Conservation (phyloP, 306 rosid species). For the Vigna nakashimae region DNA sequence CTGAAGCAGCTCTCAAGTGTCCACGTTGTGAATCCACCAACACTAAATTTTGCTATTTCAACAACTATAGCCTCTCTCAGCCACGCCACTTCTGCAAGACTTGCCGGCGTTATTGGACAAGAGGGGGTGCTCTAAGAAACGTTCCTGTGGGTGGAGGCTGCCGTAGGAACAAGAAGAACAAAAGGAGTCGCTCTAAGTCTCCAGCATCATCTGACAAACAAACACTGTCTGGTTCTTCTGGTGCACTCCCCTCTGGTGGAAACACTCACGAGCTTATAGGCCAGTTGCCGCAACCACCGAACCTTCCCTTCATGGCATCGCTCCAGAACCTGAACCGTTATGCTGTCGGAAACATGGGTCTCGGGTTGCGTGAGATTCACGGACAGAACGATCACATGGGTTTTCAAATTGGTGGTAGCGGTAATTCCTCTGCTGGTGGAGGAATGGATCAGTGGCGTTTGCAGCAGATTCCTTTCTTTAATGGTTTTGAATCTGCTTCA, state of each 20-base stretch:
- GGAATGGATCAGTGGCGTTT: slow-evolving; percentile 66
- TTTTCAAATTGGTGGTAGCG: slow-evolving; percentile 61
- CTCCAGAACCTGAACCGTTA: slow-evolving; percentile 69
- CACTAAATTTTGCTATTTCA: slow-evolving; percentile 92
- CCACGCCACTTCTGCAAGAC: slow-evolving; percentile 98
- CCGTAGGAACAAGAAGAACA: slow-evolving; percentile 87
- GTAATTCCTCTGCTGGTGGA: slow-evolving; percentile 34
- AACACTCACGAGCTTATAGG: slow-evolving; percentile 46
- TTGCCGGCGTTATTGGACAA: slow-evolving; percentile 95
- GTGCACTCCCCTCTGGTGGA: slow-evolving; percentile 44
- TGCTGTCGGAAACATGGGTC: slow-evolving; percentile 61
- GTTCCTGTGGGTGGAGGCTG: slow-evolving; percentile 98
- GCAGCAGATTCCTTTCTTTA: slow-evolving; percentile 73
- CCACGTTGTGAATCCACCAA: slow-evolving; percentile 92
- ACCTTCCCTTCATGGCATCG: slow-evolving; percentile 70
- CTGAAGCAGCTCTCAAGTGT: slow-evolving; percentile 84
- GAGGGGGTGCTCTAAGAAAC: slow-evolving; percentile 81
- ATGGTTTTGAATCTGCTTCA: slow-evolving; percentile 55
- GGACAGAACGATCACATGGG: slow-evolving; percentile 59
- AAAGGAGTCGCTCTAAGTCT: slow-evolving; percentile 71
- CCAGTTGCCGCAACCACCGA: slow-evolving; percentile 56
- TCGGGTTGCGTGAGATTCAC: slow-evolving; percentile 63
- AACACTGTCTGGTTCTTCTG: slow-evolving; percentile 42
- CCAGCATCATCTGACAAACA: slow-evolving; percentile 55
- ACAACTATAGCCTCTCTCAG: slow-evolving; percentile 82